A percentile compares a stretch with the other conserved stretches of the same genome.
These are phyloP conservation scores for Didymella pinodella DNA, from an alignment of 2,329 filamentous ascomycete genomes.

Conservation along the genomic window DNA sequence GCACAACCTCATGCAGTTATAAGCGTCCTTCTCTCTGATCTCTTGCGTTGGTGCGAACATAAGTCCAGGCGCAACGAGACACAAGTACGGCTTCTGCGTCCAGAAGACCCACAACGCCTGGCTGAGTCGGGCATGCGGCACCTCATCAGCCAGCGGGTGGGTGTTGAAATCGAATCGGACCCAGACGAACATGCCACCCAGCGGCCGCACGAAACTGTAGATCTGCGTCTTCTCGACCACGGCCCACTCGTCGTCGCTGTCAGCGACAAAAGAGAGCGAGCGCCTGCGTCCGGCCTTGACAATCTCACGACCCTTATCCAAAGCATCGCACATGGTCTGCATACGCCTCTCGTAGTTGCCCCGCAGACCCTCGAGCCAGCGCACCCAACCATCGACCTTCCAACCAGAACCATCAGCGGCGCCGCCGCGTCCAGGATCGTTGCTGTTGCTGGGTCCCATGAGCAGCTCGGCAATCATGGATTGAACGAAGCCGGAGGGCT, in stretches of 20 bases:
- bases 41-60: slow-evolving; percentile 76
- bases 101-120: slow-evolving; percentile 75
- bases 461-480: slow-evolving; percentile 79
- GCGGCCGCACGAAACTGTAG: slow-evolving; percentile 79
- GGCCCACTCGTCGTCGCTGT: slow-evolving; percentile 69
- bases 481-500: slow-evolving; percentile 90
- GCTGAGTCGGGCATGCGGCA: slow-evolving; percentile 66
- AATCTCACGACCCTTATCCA: slow-evolving; percentile 73
- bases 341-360: slow-evolving; percentile 87
- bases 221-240: slow-evolving; percentile 77
- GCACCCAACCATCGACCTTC: slow-evolving; percentile 85
- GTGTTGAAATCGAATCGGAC: slow-evolving; percentile 72
- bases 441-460: slow-evolving; percentile 71
- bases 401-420: slow-evolving; percentile 68
- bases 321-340: slow-evolving; percentile 75
- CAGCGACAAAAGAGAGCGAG: slow-evolving; percentile 43
- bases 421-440: slow-evolving; percentile 56
- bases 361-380: slow-evolving; percentile 86
- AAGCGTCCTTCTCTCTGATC: slow-evolving; percentile 66
- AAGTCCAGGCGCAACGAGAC: slow-evolving; percentile 73
- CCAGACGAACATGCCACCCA: slow-evolving; percentile 95
- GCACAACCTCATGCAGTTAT: slow-evolving; percentile 79
- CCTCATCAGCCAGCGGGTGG: slow-evolving; percentile 71
- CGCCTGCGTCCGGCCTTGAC: slow-evolving; percentile 66
- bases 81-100: slow-evolving; percentile 72